Evolutionary conservation across 148 eudicot species (phyloP), one percentile per base, ranked within the genome.

Genomic region (Persicaria maculosa): DNA sequence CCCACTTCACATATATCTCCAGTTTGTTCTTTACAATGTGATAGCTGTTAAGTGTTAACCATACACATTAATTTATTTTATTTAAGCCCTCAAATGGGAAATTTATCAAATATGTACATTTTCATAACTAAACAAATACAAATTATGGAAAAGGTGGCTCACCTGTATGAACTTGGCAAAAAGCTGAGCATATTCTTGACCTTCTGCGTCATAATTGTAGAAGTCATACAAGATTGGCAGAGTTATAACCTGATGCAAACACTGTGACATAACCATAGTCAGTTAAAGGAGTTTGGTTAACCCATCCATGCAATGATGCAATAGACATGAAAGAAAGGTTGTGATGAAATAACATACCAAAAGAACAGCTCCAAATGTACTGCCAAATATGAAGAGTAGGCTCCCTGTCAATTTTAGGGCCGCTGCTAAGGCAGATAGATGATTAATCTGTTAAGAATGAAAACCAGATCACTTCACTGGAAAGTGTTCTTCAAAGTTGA

Each of bases 131-230:
- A 15, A 31, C 47, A 22, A 22, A 59, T 8, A 59, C 4, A 19
- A 65, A 17, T 6, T 40, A 15, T 40, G 73, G 53, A 17, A 71
- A 45, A 45, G n/a, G 73, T 5, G n/a, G 9, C 58, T 80, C 10
- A 90, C 98, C 96, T 93, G 90, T 8, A 90, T 83, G 73, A 93
- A 93, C 74, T 89, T 89, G 78, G 83, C 79, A 67, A 93, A 89
- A 65, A 87, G 91, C 64, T 81, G 88, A 78, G 80, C 72, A 71
- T 87, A 91, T 74, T 89, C 92, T 70, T 86, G 85, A 76, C 81
- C 86, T 70, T 93, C 92, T 7, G 79, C 83, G 44, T 93, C 97
- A 44, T 91, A 89, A 85, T 91, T 91, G 86, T 93, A 93, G 86
- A 93, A 93, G 81, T 93, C 98, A 44, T 85, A 85, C 82, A 93